A percentile compares a stretch with the other conserved stretches of the same genome.
Conservation (phyloP, 371 early-diverging fungal species). For the Mucor plumbeus region DNA sequence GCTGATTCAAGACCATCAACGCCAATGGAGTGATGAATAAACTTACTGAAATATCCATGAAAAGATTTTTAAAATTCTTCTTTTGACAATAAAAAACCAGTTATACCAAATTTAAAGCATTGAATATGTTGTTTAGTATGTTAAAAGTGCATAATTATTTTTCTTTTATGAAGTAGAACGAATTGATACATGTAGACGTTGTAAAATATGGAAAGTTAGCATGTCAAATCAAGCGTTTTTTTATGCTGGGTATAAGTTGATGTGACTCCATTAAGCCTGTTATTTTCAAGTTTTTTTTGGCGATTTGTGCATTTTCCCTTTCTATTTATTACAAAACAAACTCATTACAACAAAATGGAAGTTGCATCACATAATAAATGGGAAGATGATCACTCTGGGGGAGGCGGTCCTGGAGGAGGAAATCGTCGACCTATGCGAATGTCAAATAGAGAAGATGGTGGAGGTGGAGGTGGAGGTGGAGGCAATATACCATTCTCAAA, state of each 20-base stretch:
- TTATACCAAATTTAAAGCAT: too few relatives aligned
- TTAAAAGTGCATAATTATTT: too few relatives aligned
- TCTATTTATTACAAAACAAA: background rate
- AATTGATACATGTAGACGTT: too few relatives aligned
- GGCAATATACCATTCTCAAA: slow-evolving; percentile 52
- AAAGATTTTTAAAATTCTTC: too few relatives aligned
- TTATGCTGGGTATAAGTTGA: too few relatives aligned
- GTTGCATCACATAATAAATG: slow-evolving; percentile 22
- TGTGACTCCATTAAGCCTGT: background rate
- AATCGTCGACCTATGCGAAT: slow-evolving; percentile 26
- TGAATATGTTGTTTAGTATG: too few relatives aligned
- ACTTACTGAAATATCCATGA: too few relatives aligned
- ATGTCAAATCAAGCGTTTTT: too few relatives aligned
- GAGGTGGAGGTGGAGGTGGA: slow-evolving; percentile 15
- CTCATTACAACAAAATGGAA: slow-evolving; percentile 15
- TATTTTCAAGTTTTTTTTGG: slow-evolving; percentile 1
- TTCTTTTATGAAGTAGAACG: too few relatives aligned
- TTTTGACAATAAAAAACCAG: too few relatives aligned
- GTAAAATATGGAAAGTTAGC: too few relatives aligned
- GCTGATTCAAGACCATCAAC: slow-evolving; percentile 9
- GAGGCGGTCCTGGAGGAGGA: slow-evolving; percentile 9
- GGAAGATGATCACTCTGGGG: slow-evolving; percentile 19
- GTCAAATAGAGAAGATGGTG: slow-evolving; percentile 20
- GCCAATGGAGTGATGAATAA: slow-evolving; percentile 20
- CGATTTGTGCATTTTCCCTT: background rate